Percentiles rank a stretch among this genome's conserved stretches.
Conservation (phyloP, 441 rosid genomes). For the Euphorbia celastroides region DNA sequence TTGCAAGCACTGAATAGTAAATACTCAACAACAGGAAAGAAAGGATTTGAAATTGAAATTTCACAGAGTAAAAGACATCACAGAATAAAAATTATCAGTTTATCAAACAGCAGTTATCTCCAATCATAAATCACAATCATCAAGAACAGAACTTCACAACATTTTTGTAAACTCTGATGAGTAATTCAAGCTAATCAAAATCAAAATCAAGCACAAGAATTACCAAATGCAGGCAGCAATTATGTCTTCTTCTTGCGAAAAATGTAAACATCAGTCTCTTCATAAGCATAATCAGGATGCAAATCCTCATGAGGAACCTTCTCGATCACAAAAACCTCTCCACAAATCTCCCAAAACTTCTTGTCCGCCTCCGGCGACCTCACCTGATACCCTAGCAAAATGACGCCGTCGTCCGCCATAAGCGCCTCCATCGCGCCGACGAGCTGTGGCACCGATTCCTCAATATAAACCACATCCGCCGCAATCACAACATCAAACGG, state of each 20-base stretch:
- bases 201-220: conserved; percentile 5
- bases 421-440: conserved; percentile 60
- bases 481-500: conserved; percentile 78
- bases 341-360: conserved; percentile 66
- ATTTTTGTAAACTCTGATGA: neutral
- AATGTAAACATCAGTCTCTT: conserved; percentile 66
- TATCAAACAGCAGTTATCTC: neutral
- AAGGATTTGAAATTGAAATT: neutral
- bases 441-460: conserved; percentile 53
- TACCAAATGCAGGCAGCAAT: conserved; percentile 4
- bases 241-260: conserved; percentile 46
- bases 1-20: neutral
- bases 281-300: conserved; percentile 60
- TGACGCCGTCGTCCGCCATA: conserved; percentile 65
- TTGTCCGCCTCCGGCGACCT: conserved; percentile 81
- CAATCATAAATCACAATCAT: neutral
- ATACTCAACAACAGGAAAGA: neutral
- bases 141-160: neutral
- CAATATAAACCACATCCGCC: conserved; percentile 88
- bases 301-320: conserved; percentile 72
- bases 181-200: neutral
- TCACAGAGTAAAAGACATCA: neutral
- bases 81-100: neutral
- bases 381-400: conserved; percentile 70
- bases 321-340: conserved; percentile 47